Conservation (phyloP, 345 rosid species). For the Eucalyptus marginata region DNA sequence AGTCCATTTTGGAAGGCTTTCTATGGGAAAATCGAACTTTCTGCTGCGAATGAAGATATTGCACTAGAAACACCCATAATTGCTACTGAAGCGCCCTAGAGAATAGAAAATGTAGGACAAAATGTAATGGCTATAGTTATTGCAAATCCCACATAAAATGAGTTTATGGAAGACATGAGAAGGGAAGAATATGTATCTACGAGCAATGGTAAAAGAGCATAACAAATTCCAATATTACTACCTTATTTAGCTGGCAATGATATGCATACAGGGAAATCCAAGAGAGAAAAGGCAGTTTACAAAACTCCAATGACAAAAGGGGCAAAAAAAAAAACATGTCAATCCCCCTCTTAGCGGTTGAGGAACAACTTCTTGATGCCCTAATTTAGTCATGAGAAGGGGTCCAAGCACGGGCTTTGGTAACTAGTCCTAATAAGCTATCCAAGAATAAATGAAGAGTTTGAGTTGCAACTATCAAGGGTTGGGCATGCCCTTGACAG, state of each 20-base stretch:
- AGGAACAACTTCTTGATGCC: neutral
- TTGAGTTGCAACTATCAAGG: neutral
- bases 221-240: neutral
- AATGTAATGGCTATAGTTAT: neutral
- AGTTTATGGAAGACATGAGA: neutral
- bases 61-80: neutral
- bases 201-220: neutral
- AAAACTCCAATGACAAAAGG: neutral
- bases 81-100: neutral
- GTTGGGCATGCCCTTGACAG: neutral
- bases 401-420: neutral
- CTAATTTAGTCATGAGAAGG: neutral
- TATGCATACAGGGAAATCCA: neutral
- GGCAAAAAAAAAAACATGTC: fast-evolving
- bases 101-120: neutral
- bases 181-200: neutral
- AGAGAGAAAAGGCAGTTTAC: neutral
- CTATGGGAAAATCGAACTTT: neutral
- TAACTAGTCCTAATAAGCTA: neutral
- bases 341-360: neutral
- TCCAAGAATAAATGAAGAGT: neutral
- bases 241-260: neutral
- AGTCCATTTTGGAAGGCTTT: neutral
- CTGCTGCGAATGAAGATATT: fast-evolving
- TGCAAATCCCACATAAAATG: neutral